Conservation (phyloP, 305 asterid genomes). For the Ilex paraguariensis region DNA sequence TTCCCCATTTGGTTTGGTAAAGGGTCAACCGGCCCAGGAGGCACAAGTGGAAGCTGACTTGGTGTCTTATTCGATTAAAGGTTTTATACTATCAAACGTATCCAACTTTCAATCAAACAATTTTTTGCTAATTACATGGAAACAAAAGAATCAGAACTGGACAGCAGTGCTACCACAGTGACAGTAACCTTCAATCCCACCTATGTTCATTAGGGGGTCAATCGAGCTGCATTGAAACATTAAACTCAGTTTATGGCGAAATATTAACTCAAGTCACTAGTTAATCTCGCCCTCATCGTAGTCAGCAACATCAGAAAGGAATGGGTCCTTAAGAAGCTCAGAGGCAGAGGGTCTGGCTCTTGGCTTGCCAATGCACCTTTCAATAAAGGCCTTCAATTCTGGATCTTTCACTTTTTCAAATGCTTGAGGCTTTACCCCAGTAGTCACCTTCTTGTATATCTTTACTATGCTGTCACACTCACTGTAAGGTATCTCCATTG, state of each 20-base stretch:
- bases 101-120: no score
- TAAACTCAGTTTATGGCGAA: not conserved
- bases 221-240: not conserved
- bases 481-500: conserved; percentile 42
- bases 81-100: no score
- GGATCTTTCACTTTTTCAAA: conserved; percentile 25
- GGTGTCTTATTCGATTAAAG: no score
- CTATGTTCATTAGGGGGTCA: no score
- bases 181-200: no score
- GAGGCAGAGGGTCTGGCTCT: conserved; percentile 40
- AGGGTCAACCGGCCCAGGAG: no score
- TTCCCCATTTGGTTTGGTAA: no score
- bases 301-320: conserved; percentile 14
- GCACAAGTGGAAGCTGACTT: no score
- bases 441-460: conserved; percentile 44
- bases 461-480: conserved; percentile 39
- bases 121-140: no score
- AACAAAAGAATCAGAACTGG: no score
- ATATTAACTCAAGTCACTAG: no score
- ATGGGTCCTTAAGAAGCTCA: conserved; percentile 45
- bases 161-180: no score
- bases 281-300: not conserved
- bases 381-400: conserved; percentile 33
- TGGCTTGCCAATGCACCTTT: conserved; percentile 37
- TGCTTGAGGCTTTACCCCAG: conserved; percentile 45